phyloP scores from a whole-genome alignment of 2,329 filamentous ascomycete genomes.

The Escovopsis sp. region DNA sequence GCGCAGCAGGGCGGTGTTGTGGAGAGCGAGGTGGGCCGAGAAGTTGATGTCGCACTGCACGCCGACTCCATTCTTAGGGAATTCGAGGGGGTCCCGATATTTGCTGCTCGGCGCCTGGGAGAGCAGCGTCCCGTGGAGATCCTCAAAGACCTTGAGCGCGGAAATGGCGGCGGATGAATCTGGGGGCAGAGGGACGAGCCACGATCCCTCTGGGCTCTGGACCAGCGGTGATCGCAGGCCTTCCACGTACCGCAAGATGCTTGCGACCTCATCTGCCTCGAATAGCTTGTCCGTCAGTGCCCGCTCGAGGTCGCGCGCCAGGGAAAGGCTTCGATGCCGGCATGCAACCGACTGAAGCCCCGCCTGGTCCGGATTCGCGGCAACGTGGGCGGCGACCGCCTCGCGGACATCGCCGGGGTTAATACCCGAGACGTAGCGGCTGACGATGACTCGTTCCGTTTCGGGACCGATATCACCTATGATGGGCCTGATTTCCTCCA shows the following conservation, averaged over 20 bases:
- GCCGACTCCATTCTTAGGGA: conserved; percentile 61
- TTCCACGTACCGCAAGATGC: conserved; percentile 33
- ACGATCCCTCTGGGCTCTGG: conserved; percentile 4
- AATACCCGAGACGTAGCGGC: conserved; percentile 39
- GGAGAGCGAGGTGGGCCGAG: conserved; percentile 64
- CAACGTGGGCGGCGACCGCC: conserved; percentile 16
- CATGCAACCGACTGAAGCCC: conserved; percentile 27
- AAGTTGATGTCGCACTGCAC: conserved; percentile 91
- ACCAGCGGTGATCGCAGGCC: conserved; percentile 28
- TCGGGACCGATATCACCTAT: conserved; percentile 14
- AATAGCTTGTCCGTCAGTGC: conserved; percentile 36
- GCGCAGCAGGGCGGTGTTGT: conserved; percentile 69
- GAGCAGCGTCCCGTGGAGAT: conserved; percentile 33
- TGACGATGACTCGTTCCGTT: conserved; percentile 16
- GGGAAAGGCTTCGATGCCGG: conserved; percentile 39
- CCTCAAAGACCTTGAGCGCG: conserved; percentile 29
- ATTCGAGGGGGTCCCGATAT: conserved; percentile 51
- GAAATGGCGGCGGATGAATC: conserved; percentile 20
- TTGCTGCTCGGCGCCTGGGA: conserved; percentile 36
- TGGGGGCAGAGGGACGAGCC: conserved; percentile 23
- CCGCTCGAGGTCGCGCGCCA: conserved; percentile 39
- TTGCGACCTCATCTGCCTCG: conserved; percentile 15
- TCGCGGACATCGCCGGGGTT: conserved; percentile 28
- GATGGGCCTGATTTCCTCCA: conserved; percentile 12
- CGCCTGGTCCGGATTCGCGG: conserved; percentile 6